Base-by-base conservation (phyloP, 257 asterid genomes). In the Nicotiana undulata region DNA sequence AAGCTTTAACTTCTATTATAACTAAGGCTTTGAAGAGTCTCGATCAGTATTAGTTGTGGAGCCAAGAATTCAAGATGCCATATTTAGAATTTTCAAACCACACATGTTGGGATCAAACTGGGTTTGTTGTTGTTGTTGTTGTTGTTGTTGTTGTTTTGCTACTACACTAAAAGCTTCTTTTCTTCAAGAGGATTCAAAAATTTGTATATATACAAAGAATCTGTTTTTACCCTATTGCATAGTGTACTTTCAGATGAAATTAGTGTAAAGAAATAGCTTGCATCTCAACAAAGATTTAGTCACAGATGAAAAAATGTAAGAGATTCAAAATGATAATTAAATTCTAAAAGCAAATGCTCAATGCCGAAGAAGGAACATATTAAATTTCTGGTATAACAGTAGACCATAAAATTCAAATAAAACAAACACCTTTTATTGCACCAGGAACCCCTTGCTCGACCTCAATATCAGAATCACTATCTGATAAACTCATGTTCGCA, bases 401-500 rank as follows among this genome's bases (percentile, higher is more conserved):
- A 74, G 1, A 26, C 44, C 61, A 15, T 34, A 49, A 49, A 49
- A 74, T 49, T 24, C 26, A 74, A 49, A 26, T 15, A 24, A 49
- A 24, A 74, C 24, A 49, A 49, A 16, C 61, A 74, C 79, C 79
- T 74, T 74, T 4, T 28, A 46, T 83, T 82, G 58, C 67, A 68
- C 83, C 82, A 76, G 84, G 84, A 81, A 67, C 77, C 80, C 82
- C 88, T 66, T 80, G 83, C 56, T 87, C 88, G 24, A 81, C 82
- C 86, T 89, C 91, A 22, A 74, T 83, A 56, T 88, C 92, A 55
- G 90, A 84, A 84, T 85, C 88, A 77, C 85, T 75, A 63, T 85
- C 89, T 2, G 86, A 84, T 85, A 89, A 61, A 85, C 79, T 83
- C 85, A 76, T 88, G 78, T 81, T 84, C 65, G 85, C 93, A 53